Evolutionary conservation across 805 yeast genomes (phyloP).

Genomic region (Peterozyma toletana): DNA sequence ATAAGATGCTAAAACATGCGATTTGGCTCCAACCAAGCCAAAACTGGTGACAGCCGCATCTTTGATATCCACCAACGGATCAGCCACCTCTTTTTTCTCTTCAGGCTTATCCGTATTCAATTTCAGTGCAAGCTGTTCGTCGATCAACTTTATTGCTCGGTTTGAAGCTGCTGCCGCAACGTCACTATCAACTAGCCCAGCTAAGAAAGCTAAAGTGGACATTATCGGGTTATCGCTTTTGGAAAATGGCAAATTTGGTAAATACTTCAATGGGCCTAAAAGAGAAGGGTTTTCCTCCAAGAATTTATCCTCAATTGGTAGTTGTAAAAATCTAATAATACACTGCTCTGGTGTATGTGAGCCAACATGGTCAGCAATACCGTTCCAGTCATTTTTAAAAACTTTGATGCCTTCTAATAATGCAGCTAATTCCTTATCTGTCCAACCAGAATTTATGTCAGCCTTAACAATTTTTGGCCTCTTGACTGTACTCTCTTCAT

Average conservation of each 20-base stretch:
- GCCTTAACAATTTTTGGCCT: constrained; percentile 27
- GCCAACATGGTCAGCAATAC: constrained; percentile 61
- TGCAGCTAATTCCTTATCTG: constrained; percentile 49
- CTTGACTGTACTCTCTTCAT: constrained; percentile 17
- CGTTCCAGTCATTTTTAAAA: constrained; percentile 71
- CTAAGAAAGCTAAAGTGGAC: constrained; percentile 84
- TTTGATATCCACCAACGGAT: constrained; percentile 27
- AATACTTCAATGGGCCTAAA: constrained; percentile 71
- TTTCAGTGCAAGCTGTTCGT: constrained; percentile 32
- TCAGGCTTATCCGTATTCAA: constrained; percentile 23
- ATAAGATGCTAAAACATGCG: constrained; percentile 71
- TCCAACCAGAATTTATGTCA: constrained; percentile 50
- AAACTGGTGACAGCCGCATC: constrained; percentile 66
- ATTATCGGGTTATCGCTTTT: constrained; percentile 89
- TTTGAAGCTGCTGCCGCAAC: constrained; percentile 78
- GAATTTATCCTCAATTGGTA: constrained; percentile 77
- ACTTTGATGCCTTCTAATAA: constrained; percentile 58
- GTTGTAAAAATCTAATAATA: constrained; percentile 66
- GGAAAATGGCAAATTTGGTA: constrained; percentile 79
- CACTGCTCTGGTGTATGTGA: constrained; percentile 72
- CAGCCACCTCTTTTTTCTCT: constrained; percentile 11
- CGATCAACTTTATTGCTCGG: constrained; percentile 47
- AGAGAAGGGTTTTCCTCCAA: constrained; percentile 38
- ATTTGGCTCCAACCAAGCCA: constrained; percentile 70
- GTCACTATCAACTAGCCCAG: constrained; percentile 78